Evolutionary conservation across 2,329 filamentous ascomycete species (phyloP), one percentile per base, ranked within the genome.

Genomic region (Tolypocladium amazonense): DNA sequence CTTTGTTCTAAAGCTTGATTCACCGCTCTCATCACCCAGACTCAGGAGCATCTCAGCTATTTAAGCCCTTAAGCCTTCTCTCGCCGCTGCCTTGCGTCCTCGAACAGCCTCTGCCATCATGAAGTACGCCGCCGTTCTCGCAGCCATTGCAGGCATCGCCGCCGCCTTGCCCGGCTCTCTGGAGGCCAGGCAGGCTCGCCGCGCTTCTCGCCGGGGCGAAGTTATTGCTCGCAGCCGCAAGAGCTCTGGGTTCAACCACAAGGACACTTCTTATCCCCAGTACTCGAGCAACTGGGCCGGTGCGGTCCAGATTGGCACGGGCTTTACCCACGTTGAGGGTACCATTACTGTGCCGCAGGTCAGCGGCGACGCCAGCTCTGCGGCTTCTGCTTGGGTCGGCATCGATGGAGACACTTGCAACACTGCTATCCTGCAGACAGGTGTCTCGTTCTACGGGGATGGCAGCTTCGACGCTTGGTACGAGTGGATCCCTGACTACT

Each of bases 391-490:
- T 12, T 79, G 77, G 77, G 77, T 79, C 14, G 77, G 77, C 18
- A 79, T 79, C 56, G 77, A 79, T 41, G 77, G 77, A n/a, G 73
- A 77, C 59, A 75, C 74, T 0, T 77, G 74, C 66, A 65, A 62
- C 25, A 65, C 61, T 11, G 75, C 75, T 11, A 74, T 77, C 33
- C 69, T 78, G 0, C 76, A 78, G 64, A 73, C 75, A 4, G 77
- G 76, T 35, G 66, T 78, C 58, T 73, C 76, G 43, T 77, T 77
- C 65, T 65, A 67, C 23, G 59, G 62, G 0, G 66, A 70, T 37
- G 72, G 72, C 20, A 69, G 72, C 56, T 78, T 73, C 61, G 72
- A 76, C 43, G 73, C 75, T 23, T 79, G 77, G 77, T 78, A 76
- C 61, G 77, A 79, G 66, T 79, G 76, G 76, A 75, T 74, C 63